A percentile compares a stretch with the other conserved stretches of the same genome.
Evolutionary conservation across 306 rosid species (phyloP).

Genomic region (Quercus robur): DNA sequence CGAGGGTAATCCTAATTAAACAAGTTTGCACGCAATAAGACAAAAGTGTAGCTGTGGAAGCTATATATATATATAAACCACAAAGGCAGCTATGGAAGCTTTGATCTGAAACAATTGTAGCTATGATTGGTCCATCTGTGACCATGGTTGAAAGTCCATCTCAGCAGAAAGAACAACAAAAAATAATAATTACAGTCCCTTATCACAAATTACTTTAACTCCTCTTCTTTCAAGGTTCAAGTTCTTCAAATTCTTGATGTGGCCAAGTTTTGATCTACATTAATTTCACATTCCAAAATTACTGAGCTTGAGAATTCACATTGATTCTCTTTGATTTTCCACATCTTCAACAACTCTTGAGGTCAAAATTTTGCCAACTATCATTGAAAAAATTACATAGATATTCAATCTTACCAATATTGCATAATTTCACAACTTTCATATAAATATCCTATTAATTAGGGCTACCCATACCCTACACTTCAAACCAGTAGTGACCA

Average conservation of each 20-base stretch:
- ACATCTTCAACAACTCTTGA: not conserved
- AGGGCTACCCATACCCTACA: slow-evolving; percentile 12
- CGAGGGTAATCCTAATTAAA: too few species aligned
- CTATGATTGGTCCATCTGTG: not conserved
- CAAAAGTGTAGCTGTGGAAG: too few species aligned
- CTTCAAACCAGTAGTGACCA: not conserved
- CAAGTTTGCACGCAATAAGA: too few species aligned
- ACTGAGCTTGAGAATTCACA: not conserved
- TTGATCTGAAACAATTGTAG: too few species aligned
- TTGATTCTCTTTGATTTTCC: not conserved
- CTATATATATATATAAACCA: too few species aligned
- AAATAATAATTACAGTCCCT: too few species aligned
- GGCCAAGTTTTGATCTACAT: not conserved
- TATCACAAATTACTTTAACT: too few species aligned
- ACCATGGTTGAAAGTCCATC: too few species aligned
- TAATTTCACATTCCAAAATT: not conserved
- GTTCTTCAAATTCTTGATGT: not conserved
- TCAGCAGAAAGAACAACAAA: too few species aligned
- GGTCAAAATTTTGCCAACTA: not conserved
- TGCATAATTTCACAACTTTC: not conserved
- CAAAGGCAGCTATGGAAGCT: not conserved
- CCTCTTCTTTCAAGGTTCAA: too few species aligned
- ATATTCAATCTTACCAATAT: not conserved
- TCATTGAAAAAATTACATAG: not conserved
- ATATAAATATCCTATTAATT: not conserved